Conservation (phyloP, 345 rosid species). For the Moricandia arvensis region DNA sequence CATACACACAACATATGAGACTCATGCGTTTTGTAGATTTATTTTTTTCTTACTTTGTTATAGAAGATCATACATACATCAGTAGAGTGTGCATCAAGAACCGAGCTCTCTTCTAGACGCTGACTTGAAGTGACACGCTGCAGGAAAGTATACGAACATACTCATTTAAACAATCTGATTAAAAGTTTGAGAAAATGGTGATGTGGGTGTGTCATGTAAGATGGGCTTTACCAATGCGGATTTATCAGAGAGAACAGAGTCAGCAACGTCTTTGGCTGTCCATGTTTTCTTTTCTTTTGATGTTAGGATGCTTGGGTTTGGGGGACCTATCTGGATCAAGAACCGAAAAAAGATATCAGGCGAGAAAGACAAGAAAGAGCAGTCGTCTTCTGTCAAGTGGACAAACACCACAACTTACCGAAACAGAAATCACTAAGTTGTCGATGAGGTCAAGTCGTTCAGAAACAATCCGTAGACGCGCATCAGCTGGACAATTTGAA, state of each 20-base stretch:
- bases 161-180: conserved; percentile 16
- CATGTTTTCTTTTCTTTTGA: conserved; percentile 78
- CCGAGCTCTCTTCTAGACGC: conserved; percentile 82
- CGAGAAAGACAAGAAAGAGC: background rate
- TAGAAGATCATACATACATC: conserved; percentile 46
- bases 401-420: conserved; percentile 47
- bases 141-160: background rate
- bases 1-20: background rate
- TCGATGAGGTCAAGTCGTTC: conserved; percentile 86
- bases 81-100: conserved; percentile 72
- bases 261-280: conserved; percentile 88
- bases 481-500: conserved; percentile 65
- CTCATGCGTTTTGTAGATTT: background rate
- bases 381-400: background rate
- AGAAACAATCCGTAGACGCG: conserved; percentile 83
- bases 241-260: conserved; percentile 89
- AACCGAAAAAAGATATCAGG: conserved; percentile 37
- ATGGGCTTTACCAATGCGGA: conserved; percentile 71
- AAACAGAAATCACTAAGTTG: conserved; percentile 77
- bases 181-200: conserved; percentile 11
- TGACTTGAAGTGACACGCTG: conserved; percentile 96
- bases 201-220: background rate
- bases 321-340: conserved; percentile 92
- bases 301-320: conserved; percentile 67
- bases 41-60: background rate